phyloP scores from a whole-genome alignment of 306 rosid genomes.

The Astragalus glycyphyllos region DNA sequence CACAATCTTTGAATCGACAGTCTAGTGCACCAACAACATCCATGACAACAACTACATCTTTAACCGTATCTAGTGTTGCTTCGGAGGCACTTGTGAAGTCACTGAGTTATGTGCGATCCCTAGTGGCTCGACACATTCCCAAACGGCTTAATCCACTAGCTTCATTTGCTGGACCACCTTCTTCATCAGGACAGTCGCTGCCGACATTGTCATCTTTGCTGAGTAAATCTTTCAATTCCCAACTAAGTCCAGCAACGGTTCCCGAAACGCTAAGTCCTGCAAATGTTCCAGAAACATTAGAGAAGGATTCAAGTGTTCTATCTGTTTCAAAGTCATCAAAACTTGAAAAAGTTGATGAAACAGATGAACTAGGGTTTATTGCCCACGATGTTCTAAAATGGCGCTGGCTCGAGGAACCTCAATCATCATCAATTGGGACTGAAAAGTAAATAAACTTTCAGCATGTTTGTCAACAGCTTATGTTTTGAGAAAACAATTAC shows the following conservation, averaged over 20 bases:
- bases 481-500: neutral
- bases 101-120: constrained; percentile 87
- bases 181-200: constrained; percentile 80
- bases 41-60: constrained; percentile 55
- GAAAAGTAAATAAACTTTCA: constrained; percentile 63
- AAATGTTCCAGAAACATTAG: constrained; percentile 64
- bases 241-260: constrained; percentile 66
- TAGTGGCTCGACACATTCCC: constrained; percentile 89
- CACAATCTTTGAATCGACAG: constrained; percentile 63
- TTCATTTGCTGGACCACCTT: constrained; percentile 84
- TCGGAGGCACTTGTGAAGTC: constrained; percentile 89
- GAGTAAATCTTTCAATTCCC: constrained; percentile 88
- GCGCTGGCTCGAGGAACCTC: constrained; percentile 91
- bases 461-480: constrained; percentile 13
- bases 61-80: constrained; percentile 85
- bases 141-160: constrained; percentile 85
- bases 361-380: constrained; percentile 70
- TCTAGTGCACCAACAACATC: constrained; percentile 64
- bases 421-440: constrained; percentile 57
- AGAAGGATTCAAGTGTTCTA: constrained; percentile 61
- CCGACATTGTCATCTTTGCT: constrained; percentile 89
- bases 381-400: constrained; percentile 86
- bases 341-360: constrained; percentile 67
- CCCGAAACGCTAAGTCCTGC: constrained; percentile 58
- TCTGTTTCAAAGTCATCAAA: constrained; percentile 76